Evolutionary conservation across 2,329 filamentous ascomycete genomes (phyloP).

Genomic region (Microascus cirrosus): DNA sequence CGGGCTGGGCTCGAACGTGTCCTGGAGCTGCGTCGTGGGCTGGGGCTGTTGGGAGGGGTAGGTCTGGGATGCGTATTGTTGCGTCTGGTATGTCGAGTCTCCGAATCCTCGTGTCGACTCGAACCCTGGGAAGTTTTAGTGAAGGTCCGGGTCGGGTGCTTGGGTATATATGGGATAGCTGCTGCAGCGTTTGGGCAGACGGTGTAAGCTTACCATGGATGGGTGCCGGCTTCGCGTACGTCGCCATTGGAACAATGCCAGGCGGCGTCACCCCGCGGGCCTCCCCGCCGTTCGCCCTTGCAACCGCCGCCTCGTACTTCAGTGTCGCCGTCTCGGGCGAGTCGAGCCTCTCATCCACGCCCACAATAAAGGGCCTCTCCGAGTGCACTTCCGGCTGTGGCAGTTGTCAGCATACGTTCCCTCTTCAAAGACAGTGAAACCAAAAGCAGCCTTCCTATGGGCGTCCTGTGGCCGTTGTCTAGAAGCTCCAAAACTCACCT

Average conservation of each 20-base stretch:
- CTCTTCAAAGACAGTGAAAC: background rate
- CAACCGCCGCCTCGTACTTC: conserved; percentile 44
- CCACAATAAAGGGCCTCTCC: conserved; percentile 45
- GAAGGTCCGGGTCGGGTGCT: too few relatives aligned
- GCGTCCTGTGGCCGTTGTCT: background rate
- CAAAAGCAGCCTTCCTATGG: background rate
- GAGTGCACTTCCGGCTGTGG: conserved; percentile 39
- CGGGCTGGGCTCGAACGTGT: conserved; percentile 37
- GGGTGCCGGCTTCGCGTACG: conserved; percentile 69
- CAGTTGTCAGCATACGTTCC: conserved; percentile 7
- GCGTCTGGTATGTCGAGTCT: conserved; percentile 32
- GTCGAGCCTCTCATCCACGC: conserved; percentile 41
- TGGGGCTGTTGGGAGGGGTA: conserved; percentile 30
- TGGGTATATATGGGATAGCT: conserved; percentile 1
- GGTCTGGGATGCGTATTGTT: conserved; percentile 36
- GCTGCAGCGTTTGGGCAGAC: background rate
- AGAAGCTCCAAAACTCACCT: conserved; percentile 30
- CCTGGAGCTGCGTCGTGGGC: conserved; percentile 39
- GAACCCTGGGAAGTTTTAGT: conserved; percentile 31
- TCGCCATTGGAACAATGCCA: conserved; percentile 23
- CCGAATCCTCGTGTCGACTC: conserved; percentile 50
- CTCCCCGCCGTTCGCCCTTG: conserved; percentile 39
- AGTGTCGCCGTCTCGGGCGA: conserved; percentile 46
- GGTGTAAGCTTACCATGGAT: conserved; percentile 55
- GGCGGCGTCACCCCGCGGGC: conserved; percentile 45